Evolutionary conservation across 176 grass and related monocot species (phyloP).

Genomic region (Phoenix dactylifera): DNA sequence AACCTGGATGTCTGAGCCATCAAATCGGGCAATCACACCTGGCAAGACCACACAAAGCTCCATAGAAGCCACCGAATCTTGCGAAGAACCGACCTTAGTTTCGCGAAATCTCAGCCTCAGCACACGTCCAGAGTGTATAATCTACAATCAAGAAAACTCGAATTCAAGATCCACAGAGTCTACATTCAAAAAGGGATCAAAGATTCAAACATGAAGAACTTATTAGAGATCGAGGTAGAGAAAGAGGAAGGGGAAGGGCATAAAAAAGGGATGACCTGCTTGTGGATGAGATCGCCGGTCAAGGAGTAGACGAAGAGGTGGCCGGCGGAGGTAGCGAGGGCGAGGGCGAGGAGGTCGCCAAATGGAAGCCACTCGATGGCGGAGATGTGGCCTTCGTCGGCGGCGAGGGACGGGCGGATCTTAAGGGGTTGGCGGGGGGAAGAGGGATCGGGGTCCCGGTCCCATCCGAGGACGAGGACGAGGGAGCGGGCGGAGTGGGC

Average conservation of each 20-base stretch:
- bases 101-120: constrained; percentile 50
- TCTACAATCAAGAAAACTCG: constrained; percentile 33
- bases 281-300: constrained; percentile 69
- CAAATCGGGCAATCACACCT: constrained; percentile 56
- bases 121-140: constrained; percentile 61
- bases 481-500: constrained; percentile 21
- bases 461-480: constrained; percentile 25
- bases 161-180: constrained; percentile 4
- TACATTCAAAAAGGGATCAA: constrained; percentile 1
- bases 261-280: constrained; percentile 38
- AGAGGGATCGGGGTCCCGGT: neutral
- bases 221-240: too few species aligned
- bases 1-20: constrained; percentile 76
- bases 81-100: constrained; percentile 30
- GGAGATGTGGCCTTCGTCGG: constrained; percentile 52
- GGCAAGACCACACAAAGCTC: constrained; percentile 66
- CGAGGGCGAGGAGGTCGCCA: constrained; percentile 25
- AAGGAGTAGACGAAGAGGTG: constrained; percentile 68
- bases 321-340: constrained; percentile 47
- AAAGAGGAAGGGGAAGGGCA: too few species aligned
- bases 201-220: neutral
- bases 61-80: constrained; percentile 45
- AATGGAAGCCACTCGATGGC: constrained; percentile 69
- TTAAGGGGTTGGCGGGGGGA: constrained; percentile 13
- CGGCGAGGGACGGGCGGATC: constrained; percentile 32